Evolutionary conservation across 768 basidiomycete genomes (phyloP).

Genomic region (Favolaschia claudopus): DNA sequence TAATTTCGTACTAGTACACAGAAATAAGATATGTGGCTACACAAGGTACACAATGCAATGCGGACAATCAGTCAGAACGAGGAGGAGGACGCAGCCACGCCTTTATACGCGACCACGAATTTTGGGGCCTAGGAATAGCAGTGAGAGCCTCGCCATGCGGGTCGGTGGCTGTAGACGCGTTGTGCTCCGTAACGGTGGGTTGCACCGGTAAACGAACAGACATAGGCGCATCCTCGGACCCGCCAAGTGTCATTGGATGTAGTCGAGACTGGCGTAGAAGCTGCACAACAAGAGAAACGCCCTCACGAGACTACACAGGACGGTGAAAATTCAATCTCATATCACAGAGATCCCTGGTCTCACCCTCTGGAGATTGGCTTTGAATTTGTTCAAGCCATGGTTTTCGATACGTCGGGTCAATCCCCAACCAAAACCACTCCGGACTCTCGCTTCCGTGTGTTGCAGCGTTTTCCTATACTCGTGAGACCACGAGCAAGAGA

Average conservation of each 20-base stretch:
- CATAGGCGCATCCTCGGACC: conserved; percentile 30
- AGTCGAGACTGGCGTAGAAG: conserved; percentile 82
- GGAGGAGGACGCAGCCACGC: conserved; percentile 21
- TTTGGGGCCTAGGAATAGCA: conserved; percentile 11
- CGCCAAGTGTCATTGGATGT: conserved; percentile 60
- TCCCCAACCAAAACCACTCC: conserved; percentile 92
- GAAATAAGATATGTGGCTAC: conserved; percentile 18
- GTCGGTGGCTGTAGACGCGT: neutral
- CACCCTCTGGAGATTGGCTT: conserved; percentile 86
- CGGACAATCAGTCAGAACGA: conserved; percentile 10
- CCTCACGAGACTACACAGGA: conserved; percentile 76
- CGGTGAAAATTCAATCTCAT: neutral
- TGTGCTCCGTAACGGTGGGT: conserved; percentile 2
- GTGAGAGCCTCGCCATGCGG: neutral
- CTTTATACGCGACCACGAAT: conserved; percentile 25
- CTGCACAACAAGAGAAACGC: conserved; percentile 82
- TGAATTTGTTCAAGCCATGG: conserved; percentile 85
- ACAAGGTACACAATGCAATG: conserved; percentile 21
- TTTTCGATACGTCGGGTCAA: conserved; percentile 87
- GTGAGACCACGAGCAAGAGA: neutral
- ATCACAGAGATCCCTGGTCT: conserved; percentile 12
- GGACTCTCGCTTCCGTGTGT: conserved; percentile 84
- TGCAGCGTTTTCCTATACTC: conserved; percentile 76
- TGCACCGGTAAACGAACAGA: conserved; percentile 16
- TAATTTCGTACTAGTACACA: conserved; percentile 30